Evolutionary conservation across 441 rosid species (phyloP).

Genomic region (Aleurites moluccanus): DNA sequence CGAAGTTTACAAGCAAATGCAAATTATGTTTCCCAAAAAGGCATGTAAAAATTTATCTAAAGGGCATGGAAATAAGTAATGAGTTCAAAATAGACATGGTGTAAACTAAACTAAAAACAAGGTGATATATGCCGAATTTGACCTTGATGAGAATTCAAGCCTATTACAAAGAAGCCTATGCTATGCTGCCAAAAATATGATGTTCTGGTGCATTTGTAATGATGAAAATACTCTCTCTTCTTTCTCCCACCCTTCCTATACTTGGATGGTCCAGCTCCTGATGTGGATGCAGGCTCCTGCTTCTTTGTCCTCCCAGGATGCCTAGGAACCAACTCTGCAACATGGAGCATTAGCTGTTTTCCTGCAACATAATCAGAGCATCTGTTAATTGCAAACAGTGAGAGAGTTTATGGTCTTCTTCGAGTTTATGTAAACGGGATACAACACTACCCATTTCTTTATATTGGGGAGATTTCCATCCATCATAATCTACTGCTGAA

Average conservation of each 20-base stretch:
- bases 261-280: conserved; percentile 63
- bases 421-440: conserved; percentile 78
- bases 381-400: background rate
- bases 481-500: conserved; percentile 38
- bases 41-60: background rate
- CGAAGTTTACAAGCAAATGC: background rate
- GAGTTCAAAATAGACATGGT: background rate
- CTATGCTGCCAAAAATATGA: background rate
- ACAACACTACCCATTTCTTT: conserved; percentile 74
- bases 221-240: conserved; percentile 52
- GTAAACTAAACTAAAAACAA: background rate
- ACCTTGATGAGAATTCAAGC: background rate
- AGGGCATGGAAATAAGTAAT: background rate
- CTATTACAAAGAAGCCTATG: conserved; percentile 3
- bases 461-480: conserved; percentile 43
- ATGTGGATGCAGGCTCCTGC: conserved; percentile 67
- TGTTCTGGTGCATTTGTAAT: background rate
- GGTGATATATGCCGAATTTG: background rate
- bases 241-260: conserved; percentile 81
- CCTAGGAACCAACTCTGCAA: conserved; percentile 85
- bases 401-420: conserved; percentile 68
- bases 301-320: conserved; percentile 88
- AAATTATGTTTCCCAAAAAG: background rate
- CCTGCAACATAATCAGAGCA: conserved; percentile 44
- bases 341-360: conserved; percentile 82